phyloP scores from a whole-genome alignment of 2,329 filamentous ascomycete species.

The Botryotinia globosa region DNA sequence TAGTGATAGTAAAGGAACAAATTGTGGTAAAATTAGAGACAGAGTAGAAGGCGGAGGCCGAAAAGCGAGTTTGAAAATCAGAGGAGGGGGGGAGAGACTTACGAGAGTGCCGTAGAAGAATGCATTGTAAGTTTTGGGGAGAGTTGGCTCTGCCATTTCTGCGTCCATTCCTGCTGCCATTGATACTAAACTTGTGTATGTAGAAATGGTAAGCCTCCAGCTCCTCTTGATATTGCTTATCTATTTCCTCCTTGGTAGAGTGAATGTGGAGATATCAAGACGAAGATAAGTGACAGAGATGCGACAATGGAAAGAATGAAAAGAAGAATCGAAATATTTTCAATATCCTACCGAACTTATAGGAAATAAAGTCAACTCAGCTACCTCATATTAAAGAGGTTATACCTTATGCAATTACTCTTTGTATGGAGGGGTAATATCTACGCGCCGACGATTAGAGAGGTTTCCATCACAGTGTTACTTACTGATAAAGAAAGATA shows the following conservation, averaged over 20 bases:
- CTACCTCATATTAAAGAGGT: background rate
- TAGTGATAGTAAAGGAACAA: background rate
- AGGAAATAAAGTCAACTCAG: background rate
- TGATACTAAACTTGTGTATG: background rate
- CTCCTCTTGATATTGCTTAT: background rate
- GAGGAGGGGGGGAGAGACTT: background rate
- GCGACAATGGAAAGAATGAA: background rate
- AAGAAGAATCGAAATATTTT: background rate
- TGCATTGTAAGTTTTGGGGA: conserved; percentile 22
- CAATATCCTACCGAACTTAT: background rate
- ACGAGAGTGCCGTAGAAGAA: conserved; percentile 32
- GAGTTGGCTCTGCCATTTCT: conserved; percentile 23
- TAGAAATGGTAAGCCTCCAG: background rate
- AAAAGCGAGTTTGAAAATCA: background rate
- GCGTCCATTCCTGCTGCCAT: background rate
- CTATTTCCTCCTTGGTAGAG: background rate
- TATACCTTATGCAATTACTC: background rate
- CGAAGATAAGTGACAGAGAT: background rate
- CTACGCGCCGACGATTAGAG: background rate
- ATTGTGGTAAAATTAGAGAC: background rate
- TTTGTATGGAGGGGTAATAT: conserved; percentile 8
- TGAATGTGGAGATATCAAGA: background rate
- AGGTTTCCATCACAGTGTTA: background rate
- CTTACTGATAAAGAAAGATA: conserved; percentile 4
- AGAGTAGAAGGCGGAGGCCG: conserved; percentile 1